Percentiles rank a stretch among this genome's conserved stretches.
Evolutionary conservation across 129 eudicot species (phyloP).

Genomic region (Centrapalus pauciflorus): DNA sequence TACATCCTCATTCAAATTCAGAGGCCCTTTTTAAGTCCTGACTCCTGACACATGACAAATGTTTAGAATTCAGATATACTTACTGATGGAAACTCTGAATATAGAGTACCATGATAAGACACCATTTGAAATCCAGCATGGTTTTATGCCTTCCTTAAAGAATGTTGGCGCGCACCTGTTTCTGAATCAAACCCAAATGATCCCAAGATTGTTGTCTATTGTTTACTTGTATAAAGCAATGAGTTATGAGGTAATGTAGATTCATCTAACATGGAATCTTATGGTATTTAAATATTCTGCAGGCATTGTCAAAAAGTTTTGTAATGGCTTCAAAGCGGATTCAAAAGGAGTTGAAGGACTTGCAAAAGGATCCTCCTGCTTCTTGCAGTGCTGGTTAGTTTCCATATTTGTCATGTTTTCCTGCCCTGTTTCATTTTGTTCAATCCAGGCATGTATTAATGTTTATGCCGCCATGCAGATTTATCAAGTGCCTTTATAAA

Average conservation of each 20-base stretch:
- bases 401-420: background rate
- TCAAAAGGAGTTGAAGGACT: slow-evolving; percentile 40
- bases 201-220: background rate
- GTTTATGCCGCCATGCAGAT: background rate
- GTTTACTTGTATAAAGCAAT: background rate
- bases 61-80: background rate
- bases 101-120: background rate
- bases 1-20: background rate
- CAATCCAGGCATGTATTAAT: background rate
- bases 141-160: background rate
- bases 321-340: slow-evolving; percentile 42
- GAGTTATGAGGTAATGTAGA: too few relatives aligned
- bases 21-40: background rate
- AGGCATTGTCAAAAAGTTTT: background rate
- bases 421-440: background rate
- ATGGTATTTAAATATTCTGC: slow-evolving; percentile 14
- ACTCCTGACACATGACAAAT: background rate
- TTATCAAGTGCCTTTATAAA: background rate
- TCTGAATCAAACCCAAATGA: background rate
- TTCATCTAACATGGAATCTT: background rate
- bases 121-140: background rate
- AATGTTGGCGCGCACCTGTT: background rate
- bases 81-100: background rate
- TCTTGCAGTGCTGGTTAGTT: slow-evolving; percentile 33
- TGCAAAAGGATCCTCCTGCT: slow-evolving; percentile 40